Evolutionary conservation across 495 filamentous ascomycete species (phyloP).

Genomic region (Penicillium herquei): DNA sequence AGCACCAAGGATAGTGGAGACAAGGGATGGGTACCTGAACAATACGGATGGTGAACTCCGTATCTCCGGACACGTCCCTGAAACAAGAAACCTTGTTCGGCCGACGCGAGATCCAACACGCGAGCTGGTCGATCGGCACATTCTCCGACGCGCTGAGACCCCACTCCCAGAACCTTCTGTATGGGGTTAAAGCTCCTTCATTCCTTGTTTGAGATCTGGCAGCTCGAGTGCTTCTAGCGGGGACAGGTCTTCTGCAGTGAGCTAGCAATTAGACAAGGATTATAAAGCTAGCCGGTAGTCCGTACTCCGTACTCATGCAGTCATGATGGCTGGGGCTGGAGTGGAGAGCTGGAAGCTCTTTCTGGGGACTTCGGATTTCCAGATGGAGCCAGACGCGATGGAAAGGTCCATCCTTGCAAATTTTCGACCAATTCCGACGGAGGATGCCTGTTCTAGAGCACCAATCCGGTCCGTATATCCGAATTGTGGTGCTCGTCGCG

Average conservation of each 20-base stretch:
- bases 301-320: background rate
- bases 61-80: background rate
- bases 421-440: background rate
- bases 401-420: background rate
- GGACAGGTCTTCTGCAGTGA: too few relatives aligned
- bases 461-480: slow-evolving; percentile 30
- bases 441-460: slow-evolving; percentile 8
- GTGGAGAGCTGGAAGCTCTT: background rate
- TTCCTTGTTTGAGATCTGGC: slow-evolving; percentile 17
- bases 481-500: slow-evolving; percentile 23
- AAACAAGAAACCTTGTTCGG: background rate
- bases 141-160: slow-evolving; percentile 13
- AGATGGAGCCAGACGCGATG: background rate
- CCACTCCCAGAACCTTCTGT: slow-evolving; percentile 16
- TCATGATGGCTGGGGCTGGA: background rate
- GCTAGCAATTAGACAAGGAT: too few relatives aligned
- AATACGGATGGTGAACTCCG: too few relatives aligned
- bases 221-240: background rate
- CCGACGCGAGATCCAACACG: slow-evolving; percentile 13
- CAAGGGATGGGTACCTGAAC: background rate
- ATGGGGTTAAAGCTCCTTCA: slow-evolving; percentile 20
- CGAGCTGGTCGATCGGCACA: slow-evolving; percentile 16
- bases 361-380: background rate
- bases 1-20: slow-evolving; percentile 7
- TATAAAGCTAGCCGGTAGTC: too few relatives aligned